Base-by-base conservation (phyloP, 2,329 filamentous ascomycete genomes). In the Achaetomium macrosporum region DNA sequence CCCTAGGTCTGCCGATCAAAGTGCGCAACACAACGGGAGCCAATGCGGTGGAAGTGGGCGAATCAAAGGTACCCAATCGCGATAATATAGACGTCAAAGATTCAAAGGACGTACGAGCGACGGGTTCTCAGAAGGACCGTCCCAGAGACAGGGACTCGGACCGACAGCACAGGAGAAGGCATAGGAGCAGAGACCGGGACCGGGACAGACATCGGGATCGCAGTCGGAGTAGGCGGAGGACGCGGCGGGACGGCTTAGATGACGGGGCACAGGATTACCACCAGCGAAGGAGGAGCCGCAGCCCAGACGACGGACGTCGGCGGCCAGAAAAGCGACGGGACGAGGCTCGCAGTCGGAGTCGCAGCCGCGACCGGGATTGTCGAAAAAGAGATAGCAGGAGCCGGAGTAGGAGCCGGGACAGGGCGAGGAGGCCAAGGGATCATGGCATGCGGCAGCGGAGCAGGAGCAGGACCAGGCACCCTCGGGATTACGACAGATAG, bases 1-100 rank as follows among this genome's bases (percentile, higher is more conserved):
- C 91, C 0, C 73, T 99, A 50, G 93, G 93, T 0, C 72, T 96
- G 30, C 90, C 89, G 0, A 77, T 87, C 1, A 80, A 85, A 1
- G 72, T 76, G 7, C 76, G 81, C 47, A 78, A 81, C 45, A 73
- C 74, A 0, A 79, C 78, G 1, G 80, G 77, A 4, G 77, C 79
- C 2, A 95, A 93, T 66, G 81, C 87, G 0, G 69, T 95, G 11
- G 85, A 83, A 39, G 78, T 86, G 29, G 78, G 73, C 5, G 62
- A 60, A 1, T 68, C 68, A 49, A 68, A 72, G 53, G 62, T 69
- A 7, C 59, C 71, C 11, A 68, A 65, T 0, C 64, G 68, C 0
- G 61, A 49, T 73, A 16, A 51, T 35, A 50, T 43, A 42, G 54
- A 55, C 36, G 60, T 53, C 42, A 40, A 56, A 57, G 54, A 60